Percentiles rank a stretch among this genome's conserved stretches.
These are phyloP conservation scores for Pholiota adiposa DNA, from an alignment of 1,284 basidiomycete species.

Conservation along the genomic window DNA sequence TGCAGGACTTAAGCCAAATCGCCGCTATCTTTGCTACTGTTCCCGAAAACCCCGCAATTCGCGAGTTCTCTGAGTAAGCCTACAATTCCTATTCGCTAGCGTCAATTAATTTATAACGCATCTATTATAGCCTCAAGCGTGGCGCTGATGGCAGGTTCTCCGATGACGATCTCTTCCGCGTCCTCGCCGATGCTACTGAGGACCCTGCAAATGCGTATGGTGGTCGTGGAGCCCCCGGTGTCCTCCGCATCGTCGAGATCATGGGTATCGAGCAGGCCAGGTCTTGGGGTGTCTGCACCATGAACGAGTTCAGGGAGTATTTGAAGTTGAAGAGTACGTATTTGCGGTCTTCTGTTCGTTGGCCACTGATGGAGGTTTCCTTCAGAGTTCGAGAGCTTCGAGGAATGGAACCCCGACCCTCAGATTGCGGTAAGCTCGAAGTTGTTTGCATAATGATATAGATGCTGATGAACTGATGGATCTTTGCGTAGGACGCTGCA, in stretches of 20 bases:
- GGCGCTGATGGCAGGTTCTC: constrained; percentile 16
- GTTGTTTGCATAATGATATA: neutral
- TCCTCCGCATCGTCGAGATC: constrained; percentile 46
- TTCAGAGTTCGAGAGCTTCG: constrained; percentile 46
- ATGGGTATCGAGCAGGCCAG: constrained; percentile 49
- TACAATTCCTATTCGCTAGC: neutral
- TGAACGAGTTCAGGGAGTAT: constrained; percentile 65
- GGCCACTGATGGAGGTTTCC: no score
- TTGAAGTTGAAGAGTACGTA: constrained; percentile 46
- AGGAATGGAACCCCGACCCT: constrained; percentile 61
- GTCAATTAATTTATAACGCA: no score
- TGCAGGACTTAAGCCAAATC: constrained; percentile 2
- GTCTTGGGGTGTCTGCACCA: constrained; percentile 36
- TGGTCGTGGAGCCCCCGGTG: constrained; percentile 40
- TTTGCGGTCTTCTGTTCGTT: no score
- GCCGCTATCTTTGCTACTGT: constrained; percentile 7
- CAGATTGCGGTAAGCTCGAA: constrained; percentile 47
- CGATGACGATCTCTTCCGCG: constrained; percentile 16
- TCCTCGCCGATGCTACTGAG: constrained; percentile 38
- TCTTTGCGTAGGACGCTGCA: constrained; percentile 47
- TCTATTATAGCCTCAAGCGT: constrained; percentile 10
- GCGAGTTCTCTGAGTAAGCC: constrained; percentile 15
- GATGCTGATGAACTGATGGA: neutral
- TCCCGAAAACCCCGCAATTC: constrained; percentile 9
- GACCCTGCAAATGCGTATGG: constrained; percentile 48